These are phyloP conservation scores for Thermochaetoides thermophila DNA, from an alignment of 495 filamentous ascomycete genomes.

Conservation along the genomic window DNA sequence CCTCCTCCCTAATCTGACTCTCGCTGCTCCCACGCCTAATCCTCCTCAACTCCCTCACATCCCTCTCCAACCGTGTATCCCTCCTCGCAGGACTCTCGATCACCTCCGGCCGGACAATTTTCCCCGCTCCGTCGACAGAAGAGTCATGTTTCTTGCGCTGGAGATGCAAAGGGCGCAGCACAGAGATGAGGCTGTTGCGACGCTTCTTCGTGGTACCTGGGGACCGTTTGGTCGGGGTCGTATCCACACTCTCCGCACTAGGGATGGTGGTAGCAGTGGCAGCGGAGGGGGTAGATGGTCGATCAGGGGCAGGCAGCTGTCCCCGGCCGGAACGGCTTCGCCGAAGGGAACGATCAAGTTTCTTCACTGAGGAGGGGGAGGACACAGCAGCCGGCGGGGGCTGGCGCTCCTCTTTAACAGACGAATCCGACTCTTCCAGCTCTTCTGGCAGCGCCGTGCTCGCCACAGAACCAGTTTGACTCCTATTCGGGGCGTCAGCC, in stretches of 20 bases:
- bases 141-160: slow-evolving; percentile 29
- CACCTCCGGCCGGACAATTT: slow-evolving; percentile 27
- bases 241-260: background rate
- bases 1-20: background rate
- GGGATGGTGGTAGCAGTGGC: background rate
- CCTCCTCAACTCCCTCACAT: slow-evolving; percentile 22
- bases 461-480: slow-evolving; percentile 10
- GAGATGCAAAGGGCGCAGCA: slow-evolving; percentile 25
- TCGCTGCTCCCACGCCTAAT: slow-evolving; percentile 3
- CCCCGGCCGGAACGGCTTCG: slow-evolving; percentile 24
- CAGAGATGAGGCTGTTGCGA: slow-evolving; percentile 24
- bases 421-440: slow-evolving; percentile 25
- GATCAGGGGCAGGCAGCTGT: slow-evolving; percentile 11
- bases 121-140: no score
- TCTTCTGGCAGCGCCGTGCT: slow-evolving; percentile 20
- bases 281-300: slow-evolving; percentile 1
- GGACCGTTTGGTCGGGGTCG: background rate
- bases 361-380: background rate
- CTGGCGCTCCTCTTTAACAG: background rate
- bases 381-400: background rate
- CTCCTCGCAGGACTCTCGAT: slow-evolving; percentile 33
- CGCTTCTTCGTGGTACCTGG: slow-evolving; percentile 1
- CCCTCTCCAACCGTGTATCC: slow-evolving; percentile 38
- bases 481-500: slow-evolving; percentile 2
- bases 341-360: slow-evolving; percentile 9